Percentiles rank a stretch among this genome's conserved stretches.
These are phyloP conservation scores for Nothopassalora personata DNA, from an alignment of 2,329 filamentous ascomycete genomes.

Conservation along the genomic window DNA sequence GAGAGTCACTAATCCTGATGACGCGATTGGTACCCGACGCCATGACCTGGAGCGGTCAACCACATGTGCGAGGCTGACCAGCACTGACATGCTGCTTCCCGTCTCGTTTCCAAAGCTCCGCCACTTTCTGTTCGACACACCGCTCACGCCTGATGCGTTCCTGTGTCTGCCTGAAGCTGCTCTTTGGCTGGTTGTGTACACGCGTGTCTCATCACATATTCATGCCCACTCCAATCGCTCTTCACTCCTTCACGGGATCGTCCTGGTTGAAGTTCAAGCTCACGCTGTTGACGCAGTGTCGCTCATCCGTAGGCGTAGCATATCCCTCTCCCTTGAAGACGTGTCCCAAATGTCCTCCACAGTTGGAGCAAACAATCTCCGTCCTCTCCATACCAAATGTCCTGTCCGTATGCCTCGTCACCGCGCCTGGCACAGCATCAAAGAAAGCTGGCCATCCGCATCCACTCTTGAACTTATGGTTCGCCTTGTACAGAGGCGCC, in stretches of 20 bases:
- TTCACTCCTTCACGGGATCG: slow-evolving; percentile 42
- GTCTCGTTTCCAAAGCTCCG: not conserved
- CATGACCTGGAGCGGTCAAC: not conserved
- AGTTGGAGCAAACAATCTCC: slow-evolving; percentile 92
- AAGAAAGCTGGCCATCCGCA: slow-evolving; percentile 99
- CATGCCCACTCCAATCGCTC: slow-evolving; percentile 20
- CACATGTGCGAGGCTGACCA: not conserved
- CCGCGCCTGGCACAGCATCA: slow-evolving; percentile 86
- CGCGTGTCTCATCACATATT: not conserved
- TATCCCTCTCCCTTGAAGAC: slow-evolving; percentile 89
- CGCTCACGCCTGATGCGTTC: not conserved
- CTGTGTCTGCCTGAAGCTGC: not conserved
- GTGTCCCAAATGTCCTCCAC: slow-evolving; percentile 85
- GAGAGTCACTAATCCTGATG: not conserved
- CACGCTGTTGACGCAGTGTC: slow-evolving; percentile 93
- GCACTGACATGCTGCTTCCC: not conserved
- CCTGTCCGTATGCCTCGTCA: slow-evolving; percentile 72
- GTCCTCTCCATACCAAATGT: slow-evolving; percentile 77
- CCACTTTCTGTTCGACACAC: not conserved
- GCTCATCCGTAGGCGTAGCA: slow-evolving; percentile 81
- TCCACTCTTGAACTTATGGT: slow-evolving; percentile 91
- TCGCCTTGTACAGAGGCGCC: slow-evolving; percentile 84
- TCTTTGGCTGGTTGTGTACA: not conserved
- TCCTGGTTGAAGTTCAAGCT: slow-evolving; percentile 78
- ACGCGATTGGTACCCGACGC: not conserved